Evolutionary conservation across 2,329 filamentous ascomycete species (phyloP), one percentile per base, ranked within the genome.

Genomic region (Aspergillus sp.): DNA sequence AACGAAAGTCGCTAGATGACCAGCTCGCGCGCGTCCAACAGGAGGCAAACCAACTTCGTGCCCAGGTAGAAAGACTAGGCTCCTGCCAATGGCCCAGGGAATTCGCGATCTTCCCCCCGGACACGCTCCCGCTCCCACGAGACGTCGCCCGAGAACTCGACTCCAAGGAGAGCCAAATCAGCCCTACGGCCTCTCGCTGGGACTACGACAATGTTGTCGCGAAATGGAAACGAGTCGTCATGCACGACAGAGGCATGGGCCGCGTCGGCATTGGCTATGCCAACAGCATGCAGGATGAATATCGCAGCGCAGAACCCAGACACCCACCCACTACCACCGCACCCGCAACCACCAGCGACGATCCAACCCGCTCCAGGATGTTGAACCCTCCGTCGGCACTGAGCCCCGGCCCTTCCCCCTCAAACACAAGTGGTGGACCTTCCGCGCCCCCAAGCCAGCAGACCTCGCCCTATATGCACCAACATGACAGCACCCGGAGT

Each of bases 51-150:
- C 79, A 81, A 56, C 71, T 82, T n/a, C 78, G 78, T 39, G 75
- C 75, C 3, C 80, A 81, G 59, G 76, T 82, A 2, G 79, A 80
- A 58, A 74, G 75, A 47, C 71, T 82, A 1, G 77, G 75, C 5
- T 77, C 75, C 11, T 81, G 79, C 62, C 80, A 82, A 62, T 81
- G 78, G 78, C 80, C 80, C 3, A 70, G 80, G 17, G 80, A 82
- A 59, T 81, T 81, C 63, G 77, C 78, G 1, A 69, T 81, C 19
- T 81, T 80, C 63, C 80, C 80, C 8, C 79, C 80, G 2, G 78
- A 81, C 48, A 75, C 73, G 3, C 71, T 79, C 3, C 73, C 78
- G 25, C 59, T 82, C 44, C 68, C 77, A 8, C 67, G 73, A 3
- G 73, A 76, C 17, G 72, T 77, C 15, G 70, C 75, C 7, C 68